A percentile compares a stretch with the other conserved stretches of the same genome.
These are phyloP conservation scores for Aeschynomene evenia DNA, from an alignment of 306 rosid genomes.

Conservation along the genomic window DNA sequence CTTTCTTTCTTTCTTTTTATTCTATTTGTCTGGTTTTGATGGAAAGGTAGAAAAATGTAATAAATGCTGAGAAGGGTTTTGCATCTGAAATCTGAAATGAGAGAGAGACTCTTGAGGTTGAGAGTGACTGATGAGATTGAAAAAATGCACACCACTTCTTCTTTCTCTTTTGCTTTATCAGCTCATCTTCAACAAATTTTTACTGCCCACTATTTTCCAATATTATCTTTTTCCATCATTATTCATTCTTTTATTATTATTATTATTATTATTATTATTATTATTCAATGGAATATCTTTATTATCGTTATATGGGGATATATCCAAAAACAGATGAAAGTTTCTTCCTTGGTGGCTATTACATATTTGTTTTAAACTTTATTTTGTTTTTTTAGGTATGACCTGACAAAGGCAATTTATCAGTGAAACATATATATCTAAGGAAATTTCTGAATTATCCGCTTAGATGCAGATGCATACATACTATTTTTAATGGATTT, in stretches of 20 bases:
- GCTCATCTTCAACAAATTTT: slow-evolving; percentile 18
- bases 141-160: slow-evolving; percentile 27
- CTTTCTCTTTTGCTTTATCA: slow-evolving; percentile 25
- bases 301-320: neutral
- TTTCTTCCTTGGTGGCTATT: slow-evolving; percentile 13
- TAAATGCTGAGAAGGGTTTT: slow-evolving; percentile 9
- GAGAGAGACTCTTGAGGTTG: slow-evolving; percentile 43
- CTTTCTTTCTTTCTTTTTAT: neutral
- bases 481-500: neutral
- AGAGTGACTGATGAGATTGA: slow-evolving; percentile 38
- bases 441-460: slow-evolving; percentile 15
- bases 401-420: neutral
- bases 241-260: no score
- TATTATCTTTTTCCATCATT: slow-evolving; percentile 9
- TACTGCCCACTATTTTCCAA: slow-evolving; percentile 33
- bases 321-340: neutral
- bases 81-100: slow-evolving; percentile 32
- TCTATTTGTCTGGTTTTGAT: neutral
- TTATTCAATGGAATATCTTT: no score
- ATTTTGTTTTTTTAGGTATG: neutral
- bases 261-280: no score
- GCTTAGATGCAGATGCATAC: neutral
- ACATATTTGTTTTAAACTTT: neutral
- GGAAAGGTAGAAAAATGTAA: slow-evolving; percentile 9
- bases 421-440: neutral